Conservation (phyloP, 805 yeast genomes). For the Candida patagonica region DNA sequence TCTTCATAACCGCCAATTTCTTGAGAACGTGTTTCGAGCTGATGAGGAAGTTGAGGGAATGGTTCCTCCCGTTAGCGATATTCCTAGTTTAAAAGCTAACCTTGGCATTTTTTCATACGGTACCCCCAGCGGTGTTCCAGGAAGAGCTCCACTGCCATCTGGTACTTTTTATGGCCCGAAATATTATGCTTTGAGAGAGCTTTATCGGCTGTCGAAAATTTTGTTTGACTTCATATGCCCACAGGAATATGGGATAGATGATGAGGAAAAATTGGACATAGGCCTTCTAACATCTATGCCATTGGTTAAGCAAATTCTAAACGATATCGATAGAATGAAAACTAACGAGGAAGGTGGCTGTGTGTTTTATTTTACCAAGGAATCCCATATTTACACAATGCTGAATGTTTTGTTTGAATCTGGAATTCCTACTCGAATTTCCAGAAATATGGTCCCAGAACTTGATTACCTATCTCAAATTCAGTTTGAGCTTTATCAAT, state of each 20-base stretch:
- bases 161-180: slow-evolving; percentile 66
- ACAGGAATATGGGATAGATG: slow-evolving; percentile 96
- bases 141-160: no score
- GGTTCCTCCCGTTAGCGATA: slow-evolving; percentile 17
- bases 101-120: slow-evolving; percentile 20
- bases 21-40: slow-evolving; percentile 74
- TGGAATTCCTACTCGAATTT: slow-evolving; percentile 89
- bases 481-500: slow-evolving; percentile 83
- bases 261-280: slow-evolving; percentile 89
- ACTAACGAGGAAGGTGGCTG: slow-evolving; percentile 73
- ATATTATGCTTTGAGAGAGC: slow-evolving; percentile 72
- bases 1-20: slow-evolving; percentile 81
- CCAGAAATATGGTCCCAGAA: slow-evolving; percentile 92
- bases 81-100: slow-evolving; percentile 14
- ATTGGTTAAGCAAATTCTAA: slow-evolving; percentile 74
- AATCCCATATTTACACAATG: slow-evolving; percentile 90
- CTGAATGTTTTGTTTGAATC: slow-evolving; percentile 86
- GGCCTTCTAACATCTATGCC: slow-evolving; percentile 93
- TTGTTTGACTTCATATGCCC: slow-evolving; percentile 96
- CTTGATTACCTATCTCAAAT: slow-evolving; percentile 92
- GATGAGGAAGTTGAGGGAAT: slow-evolving; percentile 31
- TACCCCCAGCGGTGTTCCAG: slow-evolving; percentile 41
- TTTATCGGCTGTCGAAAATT: slow-evolving; percentile 83
- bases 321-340: slow-evolving; percentile 73
- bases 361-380: slow-evolving; percentile 90